phyloP scores from a whole-genome alignment of 805 yeast species.

The Lachancea mirantina region DNA sequence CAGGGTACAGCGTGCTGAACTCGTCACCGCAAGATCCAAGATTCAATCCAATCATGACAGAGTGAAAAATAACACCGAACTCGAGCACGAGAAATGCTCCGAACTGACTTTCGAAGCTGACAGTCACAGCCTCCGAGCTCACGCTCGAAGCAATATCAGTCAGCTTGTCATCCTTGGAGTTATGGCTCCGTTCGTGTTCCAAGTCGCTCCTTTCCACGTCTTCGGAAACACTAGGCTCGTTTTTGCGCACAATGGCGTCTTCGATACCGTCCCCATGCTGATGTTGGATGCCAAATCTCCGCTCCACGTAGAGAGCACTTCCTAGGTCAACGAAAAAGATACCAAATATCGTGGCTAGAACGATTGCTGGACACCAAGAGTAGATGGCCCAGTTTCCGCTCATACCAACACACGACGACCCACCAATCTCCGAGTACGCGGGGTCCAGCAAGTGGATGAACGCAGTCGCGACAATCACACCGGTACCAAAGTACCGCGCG shows the following conservation, averaged over 20 bases:
- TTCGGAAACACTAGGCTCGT: constrained; percentile 3
- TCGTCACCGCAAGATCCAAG: constrained; percentile 60
- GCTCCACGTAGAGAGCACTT: constrained; percentile 35
- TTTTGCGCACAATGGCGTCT: constrained; percentile 10
- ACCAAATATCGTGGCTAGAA: constrained; percentile 33
- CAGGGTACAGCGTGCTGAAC: constrained; percentile 56
- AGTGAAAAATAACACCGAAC: constrained; percentile 69
- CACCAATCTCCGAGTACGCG: constrained; percentile 33
- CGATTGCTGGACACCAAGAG: constrained; percentile 43
- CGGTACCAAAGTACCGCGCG: constrained; percentile 56
- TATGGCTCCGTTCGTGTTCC: too few species aligned
- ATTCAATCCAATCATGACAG: constrained; percentile 65
- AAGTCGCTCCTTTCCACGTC: too few species aligned
- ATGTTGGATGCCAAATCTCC: constrained; percentile 28
- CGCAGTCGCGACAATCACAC: constrained; percentile 72
- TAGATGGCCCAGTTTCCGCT: constrained; percentile 40
- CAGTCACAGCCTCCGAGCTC: constrained; percentile 2
- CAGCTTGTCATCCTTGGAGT: too few species aligned
- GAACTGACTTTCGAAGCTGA: constrained; percentile 26
- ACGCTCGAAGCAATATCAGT: constrained; percentile 4
- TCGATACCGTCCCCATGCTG: constrained; percentile 21
- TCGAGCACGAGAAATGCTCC: constrained; percentile 52
- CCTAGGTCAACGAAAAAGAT: constrained; percentile 38
- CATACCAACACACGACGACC: constrained; percentile 33
- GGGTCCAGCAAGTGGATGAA: constrained; percentile 60